Base-by-base conservation (phyloP, 306 rosid genomes). In the Lathyrus tuberosus region DNA sequence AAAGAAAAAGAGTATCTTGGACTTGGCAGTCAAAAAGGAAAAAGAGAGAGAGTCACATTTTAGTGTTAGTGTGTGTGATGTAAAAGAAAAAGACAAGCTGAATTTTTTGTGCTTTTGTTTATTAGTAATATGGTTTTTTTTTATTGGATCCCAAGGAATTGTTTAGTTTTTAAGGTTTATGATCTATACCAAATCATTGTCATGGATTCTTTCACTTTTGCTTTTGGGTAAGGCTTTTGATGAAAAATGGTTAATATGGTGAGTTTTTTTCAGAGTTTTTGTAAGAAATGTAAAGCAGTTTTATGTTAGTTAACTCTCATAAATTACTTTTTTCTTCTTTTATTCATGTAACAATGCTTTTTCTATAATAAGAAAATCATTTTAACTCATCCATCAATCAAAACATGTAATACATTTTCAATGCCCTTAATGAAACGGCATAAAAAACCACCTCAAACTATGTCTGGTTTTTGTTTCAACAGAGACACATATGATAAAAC, bases 11-110 rank as follows among this genome's bases (percentile, higher is more conserved):
- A 64, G 84, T 54, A 83, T 84, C 85, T 87, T 90, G 89, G 91
- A 90, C 91, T 69, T 42, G 17, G 79, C 65, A 62, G 97, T 91
- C 92, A 88, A 86, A 86, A 84, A 84, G 71, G 40, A 57, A 75
- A 70, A 48, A 28, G 63, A 9, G 77, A 64, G 48, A 71, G 54
- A 69, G 66, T 48, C 20, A 69, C 31, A 70, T 76, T 78, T 70
- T 78, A 66, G 86, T 74, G 84, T 81, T 81, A 75, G 82, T 74
- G 78, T 57, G 61, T 54, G 37, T 54, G 61, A 6, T 49, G 59
- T 58, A 69, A 79, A 67, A 79, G 79, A 89, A 58, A 72, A 58
- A 75, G 80, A 74, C 76, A 20, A 56, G 63, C n/a, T 42, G 71
- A 41, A 73, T 59, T 17, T 51, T 71, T 63, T 69, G 76, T 59